Evolutionary conservation across 768 basidiomycete species (phyloP).

Genomic region (Rhodotorula babjevae): DNA sequence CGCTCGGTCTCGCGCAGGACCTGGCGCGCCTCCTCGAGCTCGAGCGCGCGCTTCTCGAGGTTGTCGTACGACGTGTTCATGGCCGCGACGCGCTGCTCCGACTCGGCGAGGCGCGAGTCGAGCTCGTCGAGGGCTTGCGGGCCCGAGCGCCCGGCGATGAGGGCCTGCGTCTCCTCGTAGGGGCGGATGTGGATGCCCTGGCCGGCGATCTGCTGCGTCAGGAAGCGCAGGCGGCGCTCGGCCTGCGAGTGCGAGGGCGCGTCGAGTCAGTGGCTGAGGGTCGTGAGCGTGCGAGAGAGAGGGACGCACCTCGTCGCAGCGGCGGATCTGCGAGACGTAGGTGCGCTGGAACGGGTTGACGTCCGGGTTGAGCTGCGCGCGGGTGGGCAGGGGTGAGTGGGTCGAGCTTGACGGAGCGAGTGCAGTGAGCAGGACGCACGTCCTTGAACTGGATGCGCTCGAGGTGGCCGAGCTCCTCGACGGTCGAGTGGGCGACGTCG

Average conservation of each 20-base stretch:
- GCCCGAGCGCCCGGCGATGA: conserved; percentile 84
- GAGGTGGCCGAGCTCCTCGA: conserved; percentile 88
- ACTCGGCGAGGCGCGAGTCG: conserved; percentile 76
- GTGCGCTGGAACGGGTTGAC: conserved; percentile 98
- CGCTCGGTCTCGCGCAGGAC: conserved; percentile 91
- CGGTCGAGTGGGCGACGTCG: conserved; percentile 95
- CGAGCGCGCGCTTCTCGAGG: conserved; percentile 74
- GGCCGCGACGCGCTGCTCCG: conserved; percentile 72
- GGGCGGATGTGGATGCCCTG: conserved; percentile 80
- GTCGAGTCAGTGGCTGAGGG: background rate
- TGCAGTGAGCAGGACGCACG: conserved; percentile 53
- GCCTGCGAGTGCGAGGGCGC: conserved; percentile 57
- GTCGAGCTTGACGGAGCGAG: background rate
- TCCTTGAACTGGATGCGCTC: conserved; percentile 97
- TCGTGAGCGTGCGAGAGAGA: background rate
- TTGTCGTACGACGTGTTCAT: conserved; percentile 94
- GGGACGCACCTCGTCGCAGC: conserved; percentile 29
- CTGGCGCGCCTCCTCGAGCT: conserved; percentile 87
- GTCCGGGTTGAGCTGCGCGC: conserved; percentile 74
- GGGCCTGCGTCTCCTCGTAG: conserved; percentile 75
- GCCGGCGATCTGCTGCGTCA: conserved; percentile 74
- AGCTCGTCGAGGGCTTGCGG: conserved; percentile 91
- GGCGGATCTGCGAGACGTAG: conserved; percentile 88
- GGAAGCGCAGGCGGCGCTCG: conserved; percentile 89
- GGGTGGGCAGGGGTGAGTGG: background rate